These are phyloP conservation scores for Grigorovia humatica DNA, from an alignment of 805 yeast species.

Conservation along the genomic window DNA sequence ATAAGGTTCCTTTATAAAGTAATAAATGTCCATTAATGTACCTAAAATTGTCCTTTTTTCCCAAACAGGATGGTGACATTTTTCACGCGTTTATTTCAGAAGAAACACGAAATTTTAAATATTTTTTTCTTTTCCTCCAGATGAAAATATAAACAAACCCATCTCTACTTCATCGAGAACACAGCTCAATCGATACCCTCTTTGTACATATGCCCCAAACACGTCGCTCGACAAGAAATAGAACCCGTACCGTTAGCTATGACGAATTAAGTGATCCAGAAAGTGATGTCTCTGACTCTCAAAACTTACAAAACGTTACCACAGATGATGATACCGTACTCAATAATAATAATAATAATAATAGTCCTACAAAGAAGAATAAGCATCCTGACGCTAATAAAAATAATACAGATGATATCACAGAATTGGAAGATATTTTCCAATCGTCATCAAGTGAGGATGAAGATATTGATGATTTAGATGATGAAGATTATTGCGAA, in stretches of 20 bases:
- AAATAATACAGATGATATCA: slow-evolving; percentile 7
- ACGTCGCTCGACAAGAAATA: background rate
- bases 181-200: background rate
- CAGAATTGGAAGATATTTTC: slow-evolving; percentile 9
- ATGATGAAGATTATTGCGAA: slow-evolving; percentile 22
- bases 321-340: background rate
- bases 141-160: too few species aligned
- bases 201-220: background rate
- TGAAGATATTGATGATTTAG: slow-evolving; percentile 9
- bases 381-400: too few species aligned
- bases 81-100: too few species aligned
- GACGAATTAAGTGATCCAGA: background rate
- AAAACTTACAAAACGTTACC: background rate
- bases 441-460: slow-evolving; percentile 4
- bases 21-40: too few species aligned
- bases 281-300: background rate
- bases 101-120: too few species aligned
- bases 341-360: background rate
- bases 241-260: background rate
- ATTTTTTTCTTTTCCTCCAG: too few species aligned
- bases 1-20: too few species aligned
- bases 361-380: slow-evolving; percentile 1
- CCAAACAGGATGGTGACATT: too few species aligned
- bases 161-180: background rate
- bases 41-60: too few species aligned